phyloP scores from a whole-genome alignment of 208 protist genomes.

The Phytomonas sp. region DNA sequence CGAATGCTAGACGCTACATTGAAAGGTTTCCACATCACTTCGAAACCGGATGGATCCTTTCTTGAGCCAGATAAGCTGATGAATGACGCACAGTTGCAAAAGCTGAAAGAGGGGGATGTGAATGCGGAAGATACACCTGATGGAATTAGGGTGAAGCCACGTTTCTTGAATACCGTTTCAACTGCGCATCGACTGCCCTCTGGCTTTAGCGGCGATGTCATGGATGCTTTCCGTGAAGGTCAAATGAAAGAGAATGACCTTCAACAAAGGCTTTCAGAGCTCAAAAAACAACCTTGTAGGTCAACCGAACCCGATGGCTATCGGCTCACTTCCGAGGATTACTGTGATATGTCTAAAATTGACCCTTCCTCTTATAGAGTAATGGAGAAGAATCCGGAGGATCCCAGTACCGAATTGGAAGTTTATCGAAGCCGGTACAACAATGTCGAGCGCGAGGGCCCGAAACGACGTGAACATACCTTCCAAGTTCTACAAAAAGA shows the following conservation, averaged over 20 bases:
- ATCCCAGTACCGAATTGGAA: conserved; percentile 21
- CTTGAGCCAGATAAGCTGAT: conserved; percentile 12
- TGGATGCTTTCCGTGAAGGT: conserved; percentile 40
- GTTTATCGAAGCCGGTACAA: conserved; percentile 87
- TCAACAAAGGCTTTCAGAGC: conserved; percentile 20
- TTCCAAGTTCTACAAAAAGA: conserved; percentile 38
- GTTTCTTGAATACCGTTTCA: conserved; percentile 54
- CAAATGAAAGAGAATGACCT: conserved; percentile 33
- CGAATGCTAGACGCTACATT: conserved; percentile 61
- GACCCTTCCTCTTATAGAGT: conserved; percentile 68
- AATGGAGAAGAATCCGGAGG: conserved; percentile 25
- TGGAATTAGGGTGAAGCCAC: conserved; percentile 26
- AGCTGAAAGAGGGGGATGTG: conserved; percentile 18
- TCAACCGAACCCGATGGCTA: conserved; percentile 38
- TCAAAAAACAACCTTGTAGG: conserved; percentile 27
- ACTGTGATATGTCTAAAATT: conserved; percentile 75
- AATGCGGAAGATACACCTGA: conserved; percentile 1
- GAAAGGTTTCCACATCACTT: conserved; percentile 53
- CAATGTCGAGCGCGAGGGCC: conserved; percentile 73
- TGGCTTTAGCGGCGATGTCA: conserved; percentile 52
- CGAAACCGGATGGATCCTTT: conserved; percentile 10
- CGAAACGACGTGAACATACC: conserved; percentile 50
- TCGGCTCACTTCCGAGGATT: conserved; percentile 79
- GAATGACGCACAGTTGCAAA: conserved; percentile 55
- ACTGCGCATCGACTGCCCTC: conserved; percentile 56